Evolutionary conservation across 805 yeast species (phyloP), one percentile per base, ranked within the genome.

Genomic region (Ogataea nitratoaversa): DNA sequence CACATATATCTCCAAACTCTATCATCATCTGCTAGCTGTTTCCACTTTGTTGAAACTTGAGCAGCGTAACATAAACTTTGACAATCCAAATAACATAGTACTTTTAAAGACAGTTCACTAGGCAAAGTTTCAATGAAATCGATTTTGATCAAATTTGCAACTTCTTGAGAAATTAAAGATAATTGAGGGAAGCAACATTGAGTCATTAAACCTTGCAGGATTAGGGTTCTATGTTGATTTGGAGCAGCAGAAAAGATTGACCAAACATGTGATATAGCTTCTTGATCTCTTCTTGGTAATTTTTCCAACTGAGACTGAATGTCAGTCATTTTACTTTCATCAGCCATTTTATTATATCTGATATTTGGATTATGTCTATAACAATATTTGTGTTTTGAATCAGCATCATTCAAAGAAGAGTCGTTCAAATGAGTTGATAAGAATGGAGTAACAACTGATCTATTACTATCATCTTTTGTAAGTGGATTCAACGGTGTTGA

Each of bases 1-100:
- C 99, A 93, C 89, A 93, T 83, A 50, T 91, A 90, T 59, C 91
- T 93, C 99, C 99, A 93, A 3, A 93, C 97, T 36, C 95, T 67
- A 57, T 93, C 98, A 59, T 91, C 97, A 62, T 93, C 96, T 1
- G 99, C 98, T 43, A 93, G 67, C 41, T 68, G 67, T 58, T 86
- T 81, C 99, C 99, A 93, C 38, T 76, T 78, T 38, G 79, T 76
- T 24, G 90, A 84, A 2, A 93, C 99, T 65, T 84, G 95, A 0
- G 97, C 95, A 0, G 98, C 96, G 49, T 78, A 82, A 61, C 97
- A 90, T 33, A 93, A 72, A n/a, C 96, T 86, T 38, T 80, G 82
- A 63, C 98, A 91, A 60, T 93, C 99, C 45, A 93, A 66, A 59
- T 86, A 91, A 53, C 95, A 85, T 34, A 93, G 66, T 23, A 93